A percentile compares a stretch with the other conserved stretches of the same genome.
phyloP scores from a whole-genome alignment of 176 grass and related monocot species.

The Oryza longistaminata region DNA sequence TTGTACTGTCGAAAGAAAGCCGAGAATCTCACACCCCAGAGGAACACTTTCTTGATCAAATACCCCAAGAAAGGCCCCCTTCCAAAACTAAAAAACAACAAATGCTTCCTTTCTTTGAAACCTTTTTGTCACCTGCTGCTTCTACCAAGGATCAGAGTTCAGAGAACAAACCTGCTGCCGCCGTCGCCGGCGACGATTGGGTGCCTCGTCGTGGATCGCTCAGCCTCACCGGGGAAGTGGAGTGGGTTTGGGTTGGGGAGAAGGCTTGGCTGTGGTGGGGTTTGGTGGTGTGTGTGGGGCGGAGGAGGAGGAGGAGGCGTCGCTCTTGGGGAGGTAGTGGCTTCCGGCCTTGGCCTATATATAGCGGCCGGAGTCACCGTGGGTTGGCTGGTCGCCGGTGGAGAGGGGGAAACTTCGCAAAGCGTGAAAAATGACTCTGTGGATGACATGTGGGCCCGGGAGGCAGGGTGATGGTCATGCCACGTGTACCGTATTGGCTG shows the following conservation, averaged over 20 bases:
- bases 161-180: conserved; percentile 61
- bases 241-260: conserved; percentile 3
- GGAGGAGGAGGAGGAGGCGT: conserved; percentile 31
- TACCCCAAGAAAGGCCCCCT: conserved; percentile 2
- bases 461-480: not conserved
- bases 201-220: conserved; percentile 53
- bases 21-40: not conserved
- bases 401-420: conserved; percentile 14
- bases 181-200: not conserved
- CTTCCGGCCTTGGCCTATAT: conserved; percentile 11
- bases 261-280: not conserved
- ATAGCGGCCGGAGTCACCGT: conserved; percentile 36
- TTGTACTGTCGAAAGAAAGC: not conserved
- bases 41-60: conserved; percentile 32
- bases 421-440: not conserved
- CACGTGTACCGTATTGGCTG: not conserved
- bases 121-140: not conserved
- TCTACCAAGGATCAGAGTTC: conserved; percentile 26
- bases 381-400: not conserved
- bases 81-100: not conserved
- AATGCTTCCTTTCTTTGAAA: not conserved
- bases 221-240: conserved; percentile 61
- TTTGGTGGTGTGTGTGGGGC: not conserved
- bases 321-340: conserved; percentile 51
- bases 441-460: not conserved